Evolutionary conservation across 495 filamentous ascomycete species (phyloP), one percentile per base, ranked within the genome.

Genomic region (Penicillium daleae): DNA sequence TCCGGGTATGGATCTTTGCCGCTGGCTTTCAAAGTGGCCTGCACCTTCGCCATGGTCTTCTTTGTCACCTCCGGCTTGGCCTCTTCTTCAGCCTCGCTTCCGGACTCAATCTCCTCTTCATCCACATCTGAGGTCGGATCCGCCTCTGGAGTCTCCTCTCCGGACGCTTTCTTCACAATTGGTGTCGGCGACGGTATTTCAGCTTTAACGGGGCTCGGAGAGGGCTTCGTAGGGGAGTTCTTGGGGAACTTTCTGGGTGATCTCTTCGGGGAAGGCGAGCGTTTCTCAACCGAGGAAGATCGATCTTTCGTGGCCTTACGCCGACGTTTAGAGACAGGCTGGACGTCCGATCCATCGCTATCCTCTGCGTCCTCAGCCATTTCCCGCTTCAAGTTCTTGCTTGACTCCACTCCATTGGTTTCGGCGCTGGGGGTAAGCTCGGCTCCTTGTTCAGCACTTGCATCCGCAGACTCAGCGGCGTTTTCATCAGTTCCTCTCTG

Each of bases 1-100:
- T 99, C 94, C 6, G 93, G 92, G 76, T 93, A 98, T 48, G 91
- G 90, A 73, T 96, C 91, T 62, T 91, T 90, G 12, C 76, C 76
- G 56, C 77, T 83, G 22, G 81, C 83, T 49, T 84, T 82, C 33
- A 97, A 74, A 5, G 87, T 89, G 3, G 87, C 86, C 67, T 97
- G 94, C n/a, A 95, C 84, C 66, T 91, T 91, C 68, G 94, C 86
- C 32, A 92, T 87, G 12, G 86, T 88, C 75, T 95, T 92, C 21
- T 86, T 89, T 44, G 87, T 87, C 29, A 87, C 75, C 59, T 90
- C 88, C 0, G 92, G 89, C 64, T 91, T 91, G 67, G 90, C 87
- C 12, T 92, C 90, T 31, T 91, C 89, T 21, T 89, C 88, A 6
- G 83, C 82, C 51, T 82, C 81, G 48, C 77, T 80, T 15, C 66